These are phyloP conservation scores for Sphagnurus paluster DNA, from an alignment of 1,284 basidiomycete species.

Conservation along the genomic window DNA sequence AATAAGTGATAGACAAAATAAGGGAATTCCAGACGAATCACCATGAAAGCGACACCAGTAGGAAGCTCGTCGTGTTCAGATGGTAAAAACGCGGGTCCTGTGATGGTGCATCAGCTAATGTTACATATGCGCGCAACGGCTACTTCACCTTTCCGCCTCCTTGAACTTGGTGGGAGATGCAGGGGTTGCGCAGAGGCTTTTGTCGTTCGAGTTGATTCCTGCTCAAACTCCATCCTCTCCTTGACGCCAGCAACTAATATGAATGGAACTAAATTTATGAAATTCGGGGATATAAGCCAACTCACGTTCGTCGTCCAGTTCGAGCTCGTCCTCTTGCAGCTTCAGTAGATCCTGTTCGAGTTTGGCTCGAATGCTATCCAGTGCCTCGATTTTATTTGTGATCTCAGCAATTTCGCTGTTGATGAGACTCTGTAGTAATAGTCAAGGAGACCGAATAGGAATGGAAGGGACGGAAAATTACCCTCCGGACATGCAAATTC, in stretches of 20 bases:
- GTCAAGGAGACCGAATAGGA: constrained; percentile 12
- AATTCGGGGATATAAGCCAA: background rate
- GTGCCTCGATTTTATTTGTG: constrained; percentile 81
- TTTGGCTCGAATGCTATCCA: constrained; percentile 81
- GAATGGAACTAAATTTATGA: constrained; percentile 13
- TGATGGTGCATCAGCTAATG: constrained; percentile 1
- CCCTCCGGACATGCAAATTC: constrained; percentile 83
- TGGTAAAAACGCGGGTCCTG: constrained; percentile 92
- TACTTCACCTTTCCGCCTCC: constrained; percentile 69
- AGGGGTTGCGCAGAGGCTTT: constrained; percentile 38
- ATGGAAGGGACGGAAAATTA: constrained; percentile 44
- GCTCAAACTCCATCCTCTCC: constrained; percentile 77
- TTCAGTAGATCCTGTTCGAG: constrained; percentile 84
- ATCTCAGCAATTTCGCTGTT: constrained; percentile 87
- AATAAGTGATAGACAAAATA: constrained; percentile 7
- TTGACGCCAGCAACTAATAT: constrained; percentile 80
- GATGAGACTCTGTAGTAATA: constrained; percentile 65
- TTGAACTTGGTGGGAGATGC: constrained; percentile 60
- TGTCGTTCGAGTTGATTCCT: constrained; percentile 39
- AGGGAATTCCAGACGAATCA: constrained; percentile 30
- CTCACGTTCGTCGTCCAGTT: constrained; percentile 91
- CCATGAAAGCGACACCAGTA: constrained; percentile 96
- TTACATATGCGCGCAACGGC: background rate
- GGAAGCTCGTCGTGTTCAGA: constrained; percentile 98
- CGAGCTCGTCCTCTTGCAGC: constrained; percentile 93